A percentile compares a stretch with the other conserved stretches of the same genome.
Conservation (phyloP, 2,329 filamentous ascomycete genomes). For the Sporothrix inflata region DNA sequence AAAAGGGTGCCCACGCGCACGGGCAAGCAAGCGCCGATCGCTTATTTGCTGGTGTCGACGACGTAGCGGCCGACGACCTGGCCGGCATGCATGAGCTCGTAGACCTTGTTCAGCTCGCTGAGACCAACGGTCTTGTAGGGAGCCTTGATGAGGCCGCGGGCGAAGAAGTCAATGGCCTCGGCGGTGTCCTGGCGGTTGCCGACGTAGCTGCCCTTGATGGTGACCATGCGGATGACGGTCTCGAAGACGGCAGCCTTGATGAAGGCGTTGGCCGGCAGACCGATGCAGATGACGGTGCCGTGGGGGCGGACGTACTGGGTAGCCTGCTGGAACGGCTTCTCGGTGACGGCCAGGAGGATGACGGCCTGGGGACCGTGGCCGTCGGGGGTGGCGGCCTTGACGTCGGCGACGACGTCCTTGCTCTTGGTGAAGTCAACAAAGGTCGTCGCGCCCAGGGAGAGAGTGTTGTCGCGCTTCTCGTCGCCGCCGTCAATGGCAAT, state of each 20-base stretch:
- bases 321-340: constrained; percentile 96
- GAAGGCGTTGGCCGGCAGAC: constrained; percentile 78
- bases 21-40: not conserved
- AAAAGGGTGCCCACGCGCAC: not conserved
- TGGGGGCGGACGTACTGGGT: constrained; percentile 82
- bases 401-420: constrained; percentile 79
- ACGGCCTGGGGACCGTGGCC: constrained; percentile 86
- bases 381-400: constrained; percentile 78
- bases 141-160: constrained; percentile 78
- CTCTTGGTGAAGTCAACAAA: constrained; percentile 82
- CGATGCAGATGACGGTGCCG: constrained; percentile 85
- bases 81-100: constrained; percentile 70
- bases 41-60: constrained; percentile 65
- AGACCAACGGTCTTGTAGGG: constrained; percentile 86
- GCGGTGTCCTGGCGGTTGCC: constrained; percentile 86
- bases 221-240: constrained; percentile 86
- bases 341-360: constrained; percentile 79
- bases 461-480: constrained; percentile 62
- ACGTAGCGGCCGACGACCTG: constrained; percentile 80
- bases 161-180: constrained; percentile 90
- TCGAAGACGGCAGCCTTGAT: constrained; percentile 86
- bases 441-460: constrained; percentile 66
- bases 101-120: constrained; percentile 78
- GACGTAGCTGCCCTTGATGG: constrained; percentile 90
- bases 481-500: constrained; percentile 51